Percentiles rank a stretch among this genome's conserved stretches.
Conservation (phyloP, 805 yeast genomes). For the Starmerella sirachaensis region DNA sequence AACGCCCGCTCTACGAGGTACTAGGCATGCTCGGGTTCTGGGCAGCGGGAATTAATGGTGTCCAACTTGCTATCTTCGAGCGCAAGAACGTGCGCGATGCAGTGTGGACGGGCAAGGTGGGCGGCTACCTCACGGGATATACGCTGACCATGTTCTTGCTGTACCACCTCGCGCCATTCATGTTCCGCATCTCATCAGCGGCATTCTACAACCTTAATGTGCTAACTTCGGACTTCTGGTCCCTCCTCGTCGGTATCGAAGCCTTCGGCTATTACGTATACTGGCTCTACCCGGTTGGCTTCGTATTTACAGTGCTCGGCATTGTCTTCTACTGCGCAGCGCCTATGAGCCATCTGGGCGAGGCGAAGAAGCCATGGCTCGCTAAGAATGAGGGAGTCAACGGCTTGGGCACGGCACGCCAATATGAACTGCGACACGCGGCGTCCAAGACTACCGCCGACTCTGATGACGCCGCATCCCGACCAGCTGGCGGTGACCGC, state of each 20-base stretch:
- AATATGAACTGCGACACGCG: slow-evolving; percentile 1
- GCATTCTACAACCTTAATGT: slow-evolving; percentile 36
- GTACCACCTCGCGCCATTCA: slow-evolving; percentile 33
- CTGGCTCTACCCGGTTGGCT: slow-evolving; percentile 39
- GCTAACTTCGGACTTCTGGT: slow-evolving; percentile 37
- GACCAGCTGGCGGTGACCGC: too few species aligned
- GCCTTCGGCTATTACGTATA: slow-evolving; percentile 36
- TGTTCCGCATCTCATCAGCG: slow-evolving; percentile 37
- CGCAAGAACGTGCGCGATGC: slow-evolving; percentile 30
- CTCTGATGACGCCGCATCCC: too few species aligned
- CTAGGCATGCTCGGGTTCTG: slow-evolving; percentile 35
- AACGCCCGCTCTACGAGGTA: slow-evolving; percentile 36
- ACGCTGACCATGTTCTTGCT: slow-evolving; percentile 32
- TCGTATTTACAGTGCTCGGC: slow-evolving; percentile 34
- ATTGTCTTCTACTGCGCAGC: slow-evolving; percentile 33
- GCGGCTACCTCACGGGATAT: slow-evolving; percentile 36
- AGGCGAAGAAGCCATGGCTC: slow-evolving; percentile 36
- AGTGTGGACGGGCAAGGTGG: slow-evolving; percentile 31
- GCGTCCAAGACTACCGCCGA: background rate
- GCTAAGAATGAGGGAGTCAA: slow-evolving; percentile 28
- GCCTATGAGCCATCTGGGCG: slow-evolving; percentile 30
- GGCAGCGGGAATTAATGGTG: slow-evolving; percentile 34
- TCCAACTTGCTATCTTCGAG: slow-evolving; percentile 36
- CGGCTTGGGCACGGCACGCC: slow-evolving; percentile 29
- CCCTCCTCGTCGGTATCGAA: slow-evolving; percentile 33